Conservation (phyloP, 495 filamentous ascomycete species). For the Cenococcum geophilum region DNA sequence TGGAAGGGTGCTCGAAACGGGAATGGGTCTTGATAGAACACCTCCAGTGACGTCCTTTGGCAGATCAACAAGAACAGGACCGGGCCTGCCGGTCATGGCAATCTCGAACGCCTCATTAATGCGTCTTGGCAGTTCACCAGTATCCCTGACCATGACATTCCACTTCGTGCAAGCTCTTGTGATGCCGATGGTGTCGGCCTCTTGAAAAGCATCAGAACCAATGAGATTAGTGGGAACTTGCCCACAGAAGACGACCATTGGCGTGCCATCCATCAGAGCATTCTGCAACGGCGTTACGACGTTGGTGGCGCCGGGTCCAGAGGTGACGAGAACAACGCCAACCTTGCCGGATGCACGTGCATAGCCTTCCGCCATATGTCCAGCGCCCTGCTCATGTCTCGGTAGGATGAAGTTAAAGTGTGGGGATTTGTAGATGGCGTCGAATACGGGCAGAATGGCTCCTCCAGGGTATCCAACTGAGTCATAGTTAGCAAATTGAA, state of each 20-base stretch:
- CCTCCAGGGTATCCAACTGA: constrained; percentile 69
- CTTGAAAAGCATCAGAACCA: constrained; percentile 75
- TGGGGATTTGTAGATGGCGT: constrained; percentile 74
- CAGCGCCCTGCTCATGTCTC: constrained; percentile 73
- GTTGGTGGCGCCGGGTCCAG: constrained; percentile 73
- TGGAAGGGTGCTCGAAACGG: constrained; percentile 57
- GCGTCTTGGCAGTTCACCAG: constrained; percentile 67
- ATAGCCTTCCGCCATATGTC: constrained; percentile 78
- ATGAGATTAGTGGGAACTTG: constrained; percentile 68
- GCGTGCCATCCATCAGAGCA: constrained; percentile 70
- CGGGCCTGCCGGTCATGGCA: constrained; percentile 66
- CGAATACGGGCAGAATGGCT: constrained; percentile 78
- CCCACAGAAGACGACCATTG: constrained; percentile 73
- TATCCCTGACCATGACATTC: constrained; percentile 78
- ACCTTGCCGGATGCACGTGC: constrained; percentile 68
- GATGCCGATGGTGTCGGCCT: constrained; percentile 72
- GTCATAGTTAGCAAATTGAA: constrained; percentile 22
- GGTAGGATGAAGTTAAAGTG: constrained; percentile 76
- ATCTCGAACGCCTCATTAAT: constrained; percentile 87
- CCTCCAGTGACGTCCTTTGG: constrained; percentile 73
- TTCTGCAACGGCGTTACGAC: constrained; percentile 75
- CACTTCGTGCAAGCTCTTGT: constrained; percentile 75
- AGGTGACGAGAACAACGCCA: constrained; percentile 73
- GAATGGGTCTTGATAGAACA: constrained; percentile 61
- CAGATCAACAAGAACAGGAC: constrained; percentile 73